Percentiles rank a stretch among this genome's conserved stretches.
phyloP scores from a whole-genome alignment of 768 basidiomycete genomes.

The Cyathus striatus region DNA sequence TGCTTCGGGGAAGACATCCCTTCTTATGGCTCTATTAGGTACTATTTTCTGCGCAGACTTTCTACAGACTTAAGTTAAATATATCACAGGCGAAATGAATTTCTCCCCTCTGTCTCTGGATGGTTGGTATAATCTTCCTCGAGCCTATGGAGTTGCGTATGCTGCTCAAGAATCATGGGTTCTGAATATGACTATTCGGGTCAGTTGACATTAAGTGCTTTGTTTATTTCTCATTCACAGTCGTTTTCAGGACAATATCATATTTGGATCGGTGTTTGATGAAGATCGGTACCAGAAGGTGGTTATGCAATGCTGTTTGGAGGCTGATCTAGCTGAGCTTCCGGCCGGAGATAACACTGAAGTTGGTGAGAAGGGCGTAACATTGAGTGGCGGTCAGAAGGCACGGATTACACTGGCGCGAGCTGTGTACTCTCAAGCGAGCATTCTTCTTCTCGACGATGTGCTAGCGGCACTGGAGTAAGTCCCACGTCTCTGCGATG shows the following conservation, averaged over 20 bases:
- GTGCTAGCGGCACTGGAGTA: constrained; percentile 60
- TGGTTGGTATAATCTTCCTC: constrained; percentile 64
- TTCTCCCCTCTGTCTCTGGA: constrained; percentile 42
- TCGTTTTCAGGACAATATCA: constrained; percentile 56
- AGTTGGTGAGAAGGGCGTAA: constrained; percentile 65
- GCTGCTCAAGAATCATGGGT: constrained; percentile 83
- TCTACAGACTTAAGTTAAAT: background rate
- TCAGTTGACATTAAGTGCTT: constrained; percentile 10
- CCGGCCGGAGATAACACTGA: constrained; percentile 61
- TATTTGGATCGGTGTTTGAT: constrained; percentile 72
- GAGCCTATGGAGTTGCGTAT: constrained; percentile 63
- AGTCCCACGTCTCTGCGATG: constrained; percentile 5
- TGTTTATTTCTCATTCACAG: background rate
- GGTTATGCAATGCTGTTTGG: constrained; percentile 68
- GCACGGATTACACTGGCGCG: constrained; percentile 43
- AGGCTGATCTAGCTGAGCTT: constrained; percentile 63
- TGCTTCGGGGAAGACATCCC: constrained; percentile 57
- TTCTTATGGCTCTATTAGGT: constrained; percentile 64
- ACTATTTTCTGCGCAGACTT: background rate
- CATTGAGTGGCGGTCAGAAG: constrained; percentile 43
- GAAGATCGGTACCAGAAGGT: constrained; percentile 75
- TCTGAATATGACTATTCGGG: constrained; percentile 67
- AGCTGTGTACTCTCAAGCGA: constrained; percentile 45
- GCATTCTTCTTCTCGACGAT: constrained; percentile 68
- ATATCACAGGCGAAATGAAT: constrained; percentile 50